Evolutionary conservation across 805 yeast species (phyloP), one percentile per base, ranked within the genome.

Genomic region (Kurtzmaniella fragi): DNA sequence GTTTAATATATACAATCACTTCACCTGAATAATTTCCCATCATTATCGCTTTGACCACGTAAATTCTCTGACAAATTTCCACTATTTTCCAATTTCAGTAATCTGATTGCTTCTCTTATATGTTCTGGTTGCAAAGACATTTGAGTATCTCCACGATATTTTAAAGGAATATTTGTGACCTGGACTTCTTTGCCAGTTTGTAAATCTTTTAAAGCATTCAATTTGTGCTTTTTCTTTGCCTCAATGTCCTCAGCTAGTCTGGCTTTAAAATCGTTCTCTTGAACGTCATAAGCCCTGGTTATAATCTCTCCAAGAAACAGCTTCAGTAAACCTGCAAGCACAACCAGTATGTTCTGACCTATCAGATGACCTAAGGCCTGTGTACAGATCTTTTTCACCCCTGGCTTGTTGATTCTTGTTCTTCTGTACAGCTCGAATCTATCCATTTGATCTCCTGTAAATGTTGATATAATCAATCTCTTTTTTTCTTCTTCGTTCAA

Each of bases 291-390:
- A 0, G 96, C 95, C 50, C 78, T 71, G 45, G 90, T 95, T 10
- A 90, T 83, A 13, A 90, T 75, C 50, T 90, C 97, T 10, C 96
- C 95, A n/a, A 89, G 74, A 56, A 86, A 82, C 49, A 87, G 84
- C 56, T 90, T 90, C 2, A 95, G 84, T 40, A 88, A 74, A 57
- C 96, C 96, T 5, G 91, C 85, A 34, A 90, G 60, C 7, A 88
- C 81, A 38, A 86, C 80, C 0, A 95, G 84, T 16, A 88, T 82
- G 44, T 84, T 84, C 42, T 77, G 85, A 2, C 91, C 81, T 9
- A 89, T 79, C 34, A 82, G 78, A 56, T 89, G 95, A 32, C 88
- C 89, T 35, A 87, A 66, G 0, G 84, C 83, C 20, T 84, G 76
- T 49, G 83, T 81, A 10, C 95, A 90, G 17, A 89, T 66, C 56